Conservation (phyloP, 1,284 basidiomycete species). For the Tilletia caries region DNA sequence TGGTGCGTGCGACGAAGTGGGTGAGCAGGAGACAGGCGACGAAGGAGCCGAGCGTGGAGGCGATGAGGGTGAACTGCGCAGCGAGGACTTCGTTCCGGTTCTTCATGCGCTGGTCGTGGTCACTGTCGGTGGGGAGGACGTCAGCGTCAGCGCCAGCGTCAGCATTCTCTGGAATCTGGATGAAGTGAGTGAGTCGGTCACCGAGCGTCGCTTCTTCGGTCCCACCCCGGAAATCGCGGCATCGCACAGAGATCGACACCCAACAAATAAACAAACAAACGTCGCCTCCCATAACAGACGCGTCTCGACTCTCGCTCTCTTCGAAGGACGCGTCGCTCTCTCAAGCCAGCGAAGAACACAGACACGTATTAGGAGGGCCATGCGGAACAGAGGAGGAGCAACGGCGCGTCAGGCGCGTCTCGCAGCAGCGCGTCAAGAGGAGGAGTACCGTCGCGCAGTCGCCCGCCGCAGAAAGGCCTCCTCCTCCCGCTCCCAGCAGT, state of each 20-base stretch:
- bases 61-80: slow-evolving; percentile 28
- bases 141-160: neutral
- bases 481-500: neutral
- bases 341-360: no score
- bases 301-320: no score
- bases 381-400: neutral
- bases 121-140: neutral
- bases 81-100: slow-evolving; percentile 6
- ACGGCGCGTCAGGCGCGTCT: slow-evolving; percentile 1
- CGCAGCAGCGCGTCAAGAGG: neutral
- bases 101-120: neutral
- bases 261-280: no score
- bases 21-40: slow-evolving; percentile 25
- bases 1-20: slow-evolving; percentile 25
- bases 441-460: neutral
- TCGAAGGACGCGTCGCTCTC: no score
- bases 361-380: no score
- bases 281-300: no score
- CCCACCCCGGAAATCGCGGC: no score
- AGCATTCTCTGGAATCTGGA: neutral
- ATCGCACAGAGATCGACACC: no score
- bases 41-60: slow-evolving; percentile 36
- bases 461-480: neutral
- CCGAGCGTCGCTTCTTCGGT: neutral
- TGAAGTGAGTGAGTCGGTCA: slow-evolving; percentile 3